phyloP scores from a whole-genome alignment of 192 early-diverging fungal species.

The Coemansia sp. region DNA sequence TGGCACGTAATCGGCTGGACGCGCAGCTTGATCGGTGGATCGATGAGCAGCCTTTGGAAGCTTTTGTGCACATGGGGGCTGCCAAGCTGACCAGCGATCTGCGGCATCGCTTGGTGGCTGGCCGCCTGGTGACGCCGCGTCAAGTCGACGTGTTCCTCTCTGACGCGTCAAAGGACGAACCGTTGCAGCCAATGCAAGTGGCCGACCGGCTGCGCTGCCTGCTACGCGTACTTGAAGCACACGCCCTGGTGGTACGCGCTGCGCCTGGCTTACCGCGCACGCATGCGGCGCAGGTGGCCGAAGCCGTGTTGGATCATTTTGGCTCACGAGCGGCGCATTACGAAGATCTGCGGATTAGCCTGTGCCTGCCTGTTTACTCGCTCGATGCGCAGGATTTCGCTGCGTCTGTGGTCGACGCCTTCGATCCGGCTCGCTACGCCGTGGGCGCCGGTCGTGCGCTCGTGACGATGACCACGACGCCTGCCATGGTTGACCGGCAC shows the following conservation, averaged over 20 bases:
- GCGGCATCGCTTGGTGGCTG: constrained; percentile 35
- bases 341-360: constrained; percentile 6
- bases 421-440: constrained; percentile 35
- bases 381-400: constrained; percentile 41
- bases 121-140: constrained; percentile 33
- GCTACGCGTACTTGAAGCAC: constrained; percentile 32
- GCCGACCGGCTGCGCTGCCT: constrained; percentile 30
- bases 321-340: neutral
- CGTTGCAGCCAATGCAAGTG: constrained; percentile 15
- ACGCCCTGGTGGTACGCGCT: constrained; percentile 38
- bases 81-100: constrained; percentile 45
- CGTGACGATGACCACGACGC: constrained; percentile 25
- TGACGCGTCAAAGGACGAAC: neutral
- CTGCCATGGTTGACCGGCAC: constrained; percentile 27
- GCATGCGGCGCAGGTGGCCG: constrained; percentile 25
- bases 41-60: constrained; percentile 45
- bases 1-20: constrained; percentile 27
- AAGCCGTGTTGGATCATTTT: constrained; percentile 23
- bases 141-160: constrained; percentile 32
- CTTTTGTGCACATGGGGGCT: constrained; percentile 39
- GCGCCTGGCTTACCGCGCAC: constrained; percentile 39
- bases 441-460: constrained; percentile 12
- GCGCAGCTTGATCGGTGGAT: constrained; percentile 43
- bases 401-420: constrained; percentile 21
- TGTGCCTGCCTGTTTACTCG: constrained; percentile 44